Conservation (phyloP, 2,329 filamentous ascomycete genomes). For the Aspergillus viridinutans region DNA sequence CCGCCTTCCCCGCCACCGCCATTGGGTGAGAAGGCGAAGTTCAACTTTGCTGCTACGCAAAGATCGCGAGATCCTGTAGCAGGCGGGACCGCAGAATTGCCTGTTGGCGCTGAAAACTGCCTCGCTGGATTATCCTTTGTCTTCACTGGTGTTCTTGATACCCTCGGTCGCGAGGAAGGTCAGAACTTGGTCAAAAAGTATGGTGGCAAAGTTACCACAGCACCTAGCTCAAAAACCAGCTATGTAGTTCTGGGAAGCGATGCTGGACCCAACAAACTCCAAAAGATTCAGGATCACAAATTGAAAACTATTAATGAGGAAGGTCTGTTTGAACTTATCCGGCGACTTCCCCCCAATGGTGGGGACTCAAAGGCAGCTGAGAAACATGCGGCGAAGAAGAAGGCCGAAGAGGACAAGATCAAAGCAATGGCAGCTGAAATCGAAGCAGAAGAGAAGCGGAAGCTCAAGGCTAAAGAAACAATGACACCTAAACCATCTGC, state of each 20-base stretch:
- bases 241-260: slow-evolving; percentile 89
- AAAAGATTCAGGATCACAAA: slow-evolving; percentile 72
- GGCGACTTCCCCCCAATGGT: slow-evolving; percentile 74
- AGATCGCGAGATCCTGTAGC: slow-evolving; percentile 58
- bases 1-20: slow-evolving; percentile 78
- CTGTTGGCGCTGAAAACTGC: slow-evolving; percentile 81
- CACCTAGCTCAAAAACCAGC: slow-evolving; percentile 87
- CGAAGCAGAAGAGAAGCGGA: slow-evolving; percentile 68
- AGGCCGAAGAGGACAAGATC: slow-evolving; percentile 78
- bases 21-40: slow-evolving; percentile 65
- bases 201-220: slow-evolving; percentile 81
- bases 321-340: slow-evolving; percentile 82
- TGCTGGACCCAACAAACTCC: slow-evolving; percentile 87
- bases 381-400: slow-evolving; percentile 77
- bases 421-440: slow-evolving; percentile 77
- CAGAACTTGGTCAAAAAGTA: slow-evolving; percentile 85
- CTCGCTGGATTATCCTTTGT: slow-evolving; percentile 87
- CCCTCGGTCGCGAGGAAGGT: slow-evolving; percentile 77
- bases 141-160: slow-evolving; percentile 83
- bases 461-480: slow-evolving; percentile 17
- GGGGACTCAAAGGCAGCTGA: slow-evolving; percentile 84
- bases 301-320: slow-evolving; percentile 94
- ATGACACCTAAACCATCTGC: slow-evolving; percentile 42
- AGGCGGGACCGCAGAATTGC: slow-evolving; percentile 65
- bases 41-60: slow-evolving; percentile 68